Evolutionary conservation across 495 filamentous ascomycete genomes (phyloP), one percentile per base, ranked within the genome.

Genomic region (Aspergillus hancockii): DNA sequence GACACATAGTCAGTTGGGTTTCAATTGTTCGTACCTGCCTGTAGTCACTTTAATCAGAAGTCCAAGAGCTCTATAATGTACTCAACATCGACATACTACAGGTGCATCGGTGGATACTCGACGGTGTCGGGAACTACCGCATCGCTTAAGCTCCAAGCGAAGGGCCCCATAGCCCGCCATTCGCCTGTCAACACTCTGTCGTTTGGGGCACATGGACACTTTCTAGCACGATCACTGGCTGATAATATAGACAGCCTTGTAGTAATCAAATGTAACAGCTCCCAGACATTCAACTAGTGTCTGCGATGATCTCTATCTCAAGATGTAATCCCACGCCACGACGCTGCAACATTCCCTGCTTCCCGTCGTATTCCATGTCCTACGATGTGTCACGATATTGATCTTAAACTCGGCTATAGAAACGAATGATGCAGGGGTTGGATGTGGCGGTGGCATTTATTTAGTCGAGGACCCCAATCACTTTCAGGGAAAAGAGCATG

Each of bases 71-170:
- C 7, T 28, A 28, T 3, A 28, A 28, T 3, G 3, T 28, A 28
- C 25, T 28, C 25, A 28, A 36, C 13, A 14, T 36, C 2, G 34
- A 36, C 2, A 9, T 36, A 36, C 25, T n/a, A 31, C 7, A 16
- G 14, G 9, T 51, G 23, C 23, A 5, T 18, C 0, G 25, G 14
- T 22, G 49, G 25, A 51, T n/a, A 51, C 47, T n/a, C 22, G 30
- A 50, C 49, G 49, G 10, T 32, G 49, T 51, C 49, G 49, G 49
- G 21, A 28, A 30, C 23, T 14, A n/a, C 47, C 47, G 47, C 49
- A 25, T 30, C 49, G 49, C 49, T 31, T 30, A 51, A n/a, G 34
- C 34, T 36, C 25, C 12, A 36, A 36, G 34, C 34, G 34, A 36
- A 14, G 34, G 9, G 34, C 34, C 34, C 13, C 13, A 36, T 36